Evolutionary conservation across 1,284 basidiomycete species (phyloP), one percentile per base, ranked within the genome.

Genomic region (Somion occarium): DNA sequence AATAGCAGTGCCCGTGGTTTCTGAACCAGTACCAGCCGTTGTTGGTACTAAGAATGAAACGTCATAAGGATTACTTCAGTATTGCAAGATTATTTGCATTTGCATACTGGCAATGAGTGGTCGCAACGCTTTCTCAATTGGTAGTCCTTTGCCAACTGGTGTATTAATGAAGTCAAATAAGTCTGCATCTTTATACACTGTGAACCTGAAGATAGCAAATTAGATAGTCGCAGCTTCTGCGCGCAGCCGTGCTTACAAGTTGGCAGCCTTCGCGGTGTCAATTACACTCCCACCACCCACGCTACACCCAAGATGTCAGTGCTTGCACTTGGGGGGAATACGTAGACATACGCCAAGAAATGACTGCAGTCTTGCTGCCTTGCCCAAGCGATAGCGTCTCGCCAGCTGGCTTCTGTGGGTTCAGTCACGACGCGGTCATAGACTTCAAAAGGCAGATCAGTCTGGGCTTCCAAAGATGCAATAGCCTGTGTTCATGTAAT

Each of bases 1-100:
- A 60, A 98, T 98, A 13, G 96, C 93, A 1, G 96, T 92, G n/a
- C 96, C 96, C 2, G 95, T 98, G 1, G 96, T 98, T 70, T 98
- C 93, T 2, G 91, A 93, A 12, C 94, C 95, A n/a, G 95, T 98
- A 48, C 95, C 94, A 38, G 96, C 95, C 5, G 95, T 98, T 2
- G 96, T 98, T 9, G 94, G 94, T 20, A 98, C 82, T 83, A 15
- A 34, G 15, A 34, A 7, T 7, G 54, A 5, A 46, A 19, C 44
- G 44, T 25, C 7, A 34, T 34, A 34, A 34, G 30, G 30, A 7
- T 34, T 34, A 34, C 7, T 43, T 25, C 11, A 45, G 53, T 24
- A 19, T 19, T 19, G 38, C 19, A 50, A 44, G 11, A 15, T 48
- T 2, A 0, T 23, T 15, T 47, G 15, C 18, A 24, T 18, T 38